Percentiles rank a stretch among this genome's conserved stretches.
phyloP scores from a whole-genome alignment of 192 early-diverging fungal species.

The Phycomyces blakesleeanus region DNA sequence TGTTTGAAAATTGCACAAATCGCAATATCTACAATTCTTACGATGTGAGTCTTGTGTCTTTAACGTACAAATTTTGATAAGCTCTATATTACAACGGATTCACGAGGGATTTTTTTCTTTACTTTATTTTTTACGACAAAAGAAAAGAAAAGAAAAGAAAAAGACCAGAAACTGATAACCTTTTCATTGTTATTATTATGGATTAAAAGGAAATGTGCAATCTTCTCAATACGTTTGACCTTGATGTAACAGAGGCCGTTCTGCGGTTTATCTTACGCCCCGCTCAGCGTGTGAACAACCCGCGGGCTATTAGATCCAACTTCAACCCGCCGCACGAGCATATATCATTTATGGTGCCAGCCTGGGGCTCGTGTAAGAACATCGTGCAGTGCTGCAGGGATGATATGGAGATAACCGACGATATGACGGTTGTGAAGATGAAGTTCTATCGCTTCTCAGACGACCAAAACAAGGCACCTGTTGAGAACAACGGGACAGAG shows the following conservation, averaged over 20 bases:
- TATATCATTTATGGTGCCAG: constrained; percentile 26
- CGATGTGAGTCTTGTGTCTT: constrained; percentile 71
- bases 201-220: constrained; percentile 69
- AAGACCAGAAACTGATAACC: not conserved
- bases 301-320: constrained; percentile 59
- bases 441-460: constrained; percentile 60
- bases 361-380: constrained; percentile 18
- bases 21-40: constrained; percentile 90
- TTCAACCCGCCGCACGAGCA: constrained; percentile 55
- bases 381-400: constrained; percentile 36
- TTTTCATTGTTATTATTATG: constrained; percentile 9
- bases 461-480: not conserved
- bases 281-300: constrained; percentile 85
- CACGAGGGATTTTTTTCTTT: too few species aligned
- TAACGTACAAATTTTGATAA: too few species aligned
- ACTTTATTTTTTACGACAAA: too few species aligned
- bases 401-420: constrained; percentile 40
- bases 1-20: constrained; percentile 95
- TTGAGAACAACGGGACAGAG: not conserved
- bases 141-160: too few species aligned
- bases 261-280: constrained; percentile 82
- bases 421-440: constrained; percentile 43
- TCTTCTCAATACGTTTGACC: constrained; percentile 74
- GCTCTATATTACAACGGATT: too few species aligned
- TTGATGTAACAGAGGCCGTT: constrained; percentile 75